A percentile compares a stretch with the other conserved stretches of the same genome.
Conservation (phyloP, 768 basidiomycete species). For the Lactifluus piperatus region DNA sequence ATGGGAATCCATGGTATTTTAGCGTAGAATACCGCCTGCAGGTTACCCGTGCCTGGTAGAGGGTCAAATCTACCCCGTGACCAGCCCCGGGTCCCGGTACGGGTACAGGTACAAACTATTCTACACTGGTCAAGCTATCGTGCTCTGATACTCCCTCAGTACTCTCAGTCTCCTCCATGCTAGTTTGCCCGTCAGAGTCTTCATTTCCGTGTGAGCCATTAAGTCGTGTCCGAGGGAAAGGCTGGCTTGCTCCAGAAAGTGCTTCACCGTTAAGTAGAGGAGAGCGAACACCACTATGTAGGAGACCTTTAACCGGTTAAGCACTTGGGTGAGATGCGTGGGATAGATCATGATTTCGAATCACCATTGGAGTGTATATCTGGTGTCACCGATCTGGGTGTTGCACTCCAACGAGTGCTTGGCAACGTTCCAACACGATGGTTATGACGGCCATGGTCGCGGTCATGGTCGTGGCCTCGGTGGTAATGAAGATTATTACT, state of each 20-base stretch:
- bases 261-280: conserved; percentile 1
- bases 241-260: background rate
- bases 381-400: background rate
- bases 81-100: background rate
- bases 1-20: background rate
- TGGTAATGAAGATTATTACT: conserved; percentile 1
- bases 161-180: conserved; percentile 12
- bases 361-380: conserved; percentile 19
- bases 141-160: conserved; percentile 14
- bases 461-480: conserved; percentile 11
- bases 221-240: background rate
- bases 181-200: background rate
- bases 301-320: conserved; percentile 17
- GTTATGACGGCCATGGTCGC: conserved; percentile 9
- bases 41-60: too few relatives aligned
- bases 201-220: background rate
- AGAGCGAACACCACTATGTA: conserved; percentile 7
- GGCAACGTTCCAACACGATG: conserved; percentile 11
- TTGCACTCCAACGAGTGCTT: background rate
- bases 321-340: conserved; percentile 10
- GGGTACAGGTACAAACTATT: background rate
- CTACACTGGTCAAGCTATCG: conserved; percentile 19
- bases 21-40: too few relatives aligned
- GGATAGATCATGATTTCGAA: conserved; percentile 15
- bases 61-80: background rate